Percentiles rank a stretch among this genome's conserved stretches.
Evolutionary conservation across 192 early-diverging fungal species (phyloP).

Genomic region (Geranomyces michiganensis): DNA sequence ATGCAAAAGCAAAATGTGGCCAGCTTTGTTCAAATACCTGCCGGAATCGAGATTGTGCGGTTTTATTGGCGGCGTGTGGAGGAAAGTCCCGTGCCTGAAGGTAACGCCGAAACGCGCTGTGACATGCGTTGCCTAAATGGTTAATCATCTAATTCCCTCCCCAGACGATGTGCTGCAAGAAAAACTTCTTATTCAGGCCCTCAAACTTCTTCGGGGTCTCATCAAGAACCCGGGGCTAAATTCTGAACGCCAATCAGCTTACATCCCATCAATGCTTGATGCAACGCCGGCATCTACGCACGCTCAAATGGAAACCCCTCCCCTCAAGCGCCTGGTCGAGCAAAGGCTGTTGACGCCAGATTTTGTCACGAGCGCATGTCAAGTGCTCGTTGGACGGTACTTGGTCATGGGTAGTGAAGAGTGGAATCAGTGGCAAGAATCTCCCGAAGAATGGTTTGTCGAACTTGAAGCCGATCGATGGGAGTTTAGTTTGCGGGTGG

Average conservation of each 20-base stretch:
- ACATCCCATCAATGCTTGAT: slow-evolving; percentile 9
- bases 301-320: slow-evolving; percentile 50
- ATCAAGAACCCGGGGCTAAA: slow-evolving; percentile 58
- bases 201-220: slow-evolving; percentile 67
- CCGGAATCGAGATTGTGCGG: slow-evolving; percentile 62
- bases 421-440: slow-evolving; percentile 77
- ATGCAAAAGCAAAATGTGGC: slow-evolving; percentile 68
- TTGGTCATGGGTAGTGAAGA: slow-evolving; percentile 71
- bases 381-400: slow-evolving; percentile 75
- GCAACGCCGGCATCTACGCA: slow-evolving; percentile 4
- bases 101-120: not conserved
- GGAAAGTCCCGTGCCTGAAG: slow-evolving; percentile 13
- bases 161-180: slow-evolving; percentile 46
- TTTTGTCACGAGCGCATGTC: slow-evolving; percentile 66
- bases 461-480: slow-evolving; percentile 85
- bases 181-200: slow-evolving; percentile 72
- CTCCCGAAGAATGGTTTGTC: slow-evolving; percentile 81
- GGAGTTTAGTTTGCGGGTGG: slow-evolving; percentile 75
- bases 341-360: slow-evolving; percentile 68
- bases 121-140: too few relatives aligned
- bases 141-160: not conserved
- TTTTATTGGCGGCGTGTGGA: slow-evolving; percentile 77
- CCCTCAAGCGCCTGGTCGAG: slow-evolving; percentile 61
- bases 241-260: not conserved
- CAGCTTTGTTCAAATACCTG: slow-evolving; percentile 64